A percentile compares a stretch with the other conserved stretches of the same genome.
Conservation (phyloP, 768 basidiomycete species). For the Lactarius hengduanensis region DNA sequence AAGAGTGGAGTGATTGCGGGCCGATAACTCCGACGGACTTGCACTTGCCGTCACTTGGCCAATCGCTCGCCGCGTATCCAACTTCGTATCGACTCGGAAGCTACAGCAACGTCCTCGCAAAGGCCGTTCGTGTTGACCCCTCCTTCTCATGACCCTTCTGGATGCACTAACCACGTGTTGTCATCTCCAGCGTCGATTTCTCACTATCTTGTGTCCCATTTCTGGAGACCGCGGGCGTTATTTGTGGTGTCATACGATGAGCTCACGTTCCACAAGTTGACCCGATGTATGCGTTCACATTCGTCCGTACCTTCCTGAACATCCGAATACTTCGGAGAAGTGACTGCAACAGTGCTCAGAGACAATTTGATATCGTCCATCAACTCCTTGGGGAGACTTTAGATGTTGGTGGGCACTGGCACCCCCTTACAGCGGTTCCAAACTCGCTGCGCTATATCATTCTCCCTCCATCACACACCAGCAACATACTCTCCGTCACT, state of each 20-base stretch:
- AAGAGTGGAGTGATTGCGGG: too few species aligned
- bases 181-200: neutral
- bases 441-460: constrained; percentile 95
- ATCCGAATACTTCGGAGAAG: constrained; percentile 87
- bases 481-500: constrained; percentile 48
- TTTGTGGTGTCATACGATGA: neutral
- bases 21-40: too few species aligned
- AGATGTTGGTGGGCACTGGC: constrained; percentile 75
- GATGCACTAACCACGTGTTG: too few species aligned
- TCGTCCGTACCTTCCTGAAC: constrained; percentile 80
- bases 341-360: constrained; percentile 73
- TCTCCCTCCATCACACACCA: constrained; percentile 79
- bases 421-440: constrained; percentile 65
- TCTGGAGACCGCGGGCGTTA: too few species aligned
- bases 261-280: constrained; percentile 54
- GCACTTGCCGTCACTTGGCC: too few species aligned
- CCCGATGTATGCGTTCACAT: constrained; percentile 85
- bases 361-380: constrained; percentile 96
- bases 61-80: too few species aligned
- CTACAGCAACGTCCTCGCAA: too few species aligned
- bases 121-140: too few species aligned
- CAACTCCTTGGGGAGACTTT: constrained; percentile 97
- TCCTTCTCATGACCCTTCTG: too few species aligned
- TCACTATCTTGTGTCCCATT: too few species aligned
- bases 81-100: too few species aligned